These are phyloP conservation scores for Neurospora crassa DNA, from an alignment of 2,329 filamentous ascomycete species.

Conservation along the genomic window DNA sequence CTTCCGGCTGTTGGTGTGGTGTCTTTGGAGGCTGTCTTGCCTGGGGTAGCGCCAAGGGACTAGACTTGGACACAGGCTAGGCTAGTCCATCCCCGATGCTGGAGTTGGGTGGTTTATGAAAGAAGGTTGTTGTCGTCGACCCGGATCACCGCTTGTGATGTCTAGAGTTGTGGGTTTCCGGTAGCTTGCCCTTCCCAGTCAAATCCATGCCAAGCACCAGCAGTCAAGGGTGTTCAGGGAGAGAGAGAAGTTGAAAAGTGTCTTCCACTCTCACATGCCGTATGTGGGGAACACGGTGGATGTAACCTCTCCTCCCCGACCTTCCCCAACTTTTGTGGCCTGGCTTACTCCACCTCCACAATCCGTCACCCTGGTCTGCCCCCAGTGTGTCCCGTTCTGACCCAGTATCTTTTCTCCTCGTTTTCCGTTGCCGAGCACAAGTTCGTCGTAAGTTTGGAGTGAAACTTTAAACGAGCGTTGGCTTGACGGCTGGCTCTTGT, in stretches of 20 bases:
- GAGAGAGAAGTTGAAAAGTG: neutral
- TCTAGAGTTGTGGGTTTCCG: neutral
- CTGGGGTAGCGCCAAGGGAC: neutral
- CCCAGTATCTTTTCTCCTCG: neutral
- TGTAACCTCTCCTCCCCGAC: conserved; percentile 10
- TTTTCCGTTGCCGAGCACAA: neutral
- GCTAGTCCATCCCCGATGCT: neutral
- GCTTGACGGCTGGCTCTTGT: neutral
- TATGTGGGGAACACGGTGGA: neutral
- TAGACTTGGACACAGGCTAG: neutral
- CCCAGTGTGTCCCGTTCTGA: conserved; percentile 8
- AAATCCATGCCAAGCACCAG: neutral
- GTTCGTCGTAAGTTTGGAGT: neutral
- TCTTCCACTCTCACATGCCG: neutral
- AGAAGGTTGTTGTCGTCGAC: neutral
- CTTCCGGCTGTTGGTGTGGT: conserved; percentile 1
- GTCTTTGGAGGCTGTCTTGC: neutral
- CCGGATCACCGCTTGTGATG: neutral
- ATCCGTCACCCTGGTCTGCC: conserved; percentile 1
- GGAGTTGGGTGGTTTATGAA: neutral
- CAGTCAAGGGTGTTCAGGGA: neutral
- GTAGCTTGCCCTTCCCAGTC: neutral
- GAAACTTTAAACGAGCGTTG: neutral
- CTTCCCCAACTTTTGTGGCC: conserved; percentile 16
- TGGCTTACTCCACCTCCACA: neutral